Evolutionary conservation across 768 basidiomycete genomes (phyloP), one percentile per base, ranked within the genome.

Genomic region (Leccinum truebloodii): DNA sequence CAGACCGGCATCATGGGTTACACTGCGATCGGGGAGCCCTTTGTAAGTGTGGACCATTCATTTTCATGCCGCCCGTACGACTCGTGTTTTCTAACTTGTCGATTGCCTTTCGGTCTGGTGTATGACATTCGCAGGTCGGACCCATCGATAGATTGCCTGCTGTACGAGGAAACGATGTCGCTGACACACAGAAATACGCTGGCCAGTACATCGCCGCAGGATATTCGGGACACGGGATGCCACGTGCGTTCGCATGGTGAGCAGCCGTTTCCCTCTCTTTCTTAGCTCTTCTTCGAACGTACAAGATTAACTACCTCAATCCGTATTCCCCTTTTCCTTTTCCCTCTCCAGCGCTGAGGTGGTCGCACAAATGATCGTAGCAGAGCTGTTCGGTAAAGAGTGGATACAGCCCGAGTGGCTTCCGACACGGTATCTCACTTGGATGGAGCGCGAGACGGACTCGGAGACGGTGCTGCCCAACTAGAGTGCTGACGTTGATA

Each of bases 1-100:
- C 8, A 92, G 92, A 90, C 88, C 1, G 93, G 92, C 0, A 90
- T 94, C 49, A 92, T 92, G 90, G 92, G 85, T 0, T 90, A 77
- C 65, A 89, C 91, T 0, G 76, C 75, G 56, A 75, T 75, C 0
- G 76, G 77, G 1, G 86, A 88, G 68, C 91, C 91, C 0, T 85
- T 90, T 55, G 90, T 92, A 67, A 41, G 39, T 59, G 87, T 60
- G 4, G 10, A 39, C 39, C 30, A 16, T 41, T 16, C 0, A 1
- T 35, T 52, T 10, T n/a, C n/a, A 9, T 41, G 9, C 16, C 41
- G 9, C 41, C n/a, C n/a, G 28, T 55, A 12, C n/a, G 14, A 24
- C 12, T 1, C 4, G 26, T 26, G 10, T 16, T 12, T 41, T n/a
- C 18, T 32, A 39, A 18, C 10, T 1, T 4, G 12, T 13, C n/a